Base-by-base conservation (phyloP, 805 yeast species). In the Lachancea kluyveri region DNA sequence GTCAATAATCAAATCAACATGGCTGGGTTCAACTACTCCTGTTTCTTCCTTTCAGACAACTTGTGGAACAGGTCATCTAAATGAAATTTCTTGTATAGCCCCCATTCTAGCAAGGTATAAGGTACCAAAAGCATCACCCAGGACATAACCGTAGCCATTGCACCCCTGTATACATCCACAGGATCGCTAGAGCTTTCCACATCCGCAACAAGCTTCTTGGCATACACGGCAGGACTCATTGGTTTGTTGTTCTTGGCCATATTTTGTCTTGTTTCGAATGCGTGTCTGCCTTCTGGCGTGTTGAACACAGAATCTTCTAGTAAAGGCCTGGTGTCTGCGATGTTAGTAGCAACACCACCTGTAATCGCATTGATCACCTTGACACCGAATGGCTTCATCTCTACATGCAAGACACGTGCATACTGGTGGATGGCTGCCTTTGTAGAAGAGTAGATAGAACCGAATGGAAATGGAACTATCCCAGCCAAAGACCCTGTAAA, bases 371-470 rank as follows among this genome's bases (percentile, higher is more conserved):
- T 78, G 38, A 79, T 63, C 0, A 83, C 90, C 30, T 74, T 65
- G 4, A 83, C 90, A 10, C 70, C 81, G 45, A 80, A 77, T 3
- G 85, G 81, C 50, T 72, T 72, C 68, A 83, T 52, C 54, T 83
- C 94, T 16, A 77, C 49, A 31, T 78, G 70, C 35, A 83, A 58
- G 2, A 68, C 68, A 24, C 72, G 68, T 0, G 85, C 81, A 48
- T 76, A 83, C 43, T 72, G 78, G 42, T 80, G 85, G 36, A 83
- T 74, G 0, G 90, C 88, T 5, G 88, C 85, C 47, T 83, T 83
- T 1, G 80, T 54, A 1, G 88, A 67, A 19, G 77, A 68, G 49
- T 83, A 83, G 18, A 76, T 62, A 9, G 79, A 65, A 1, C 79
- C 74, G 53, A 77, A 81, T 16, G 94, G 94, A 60, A 82, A 75